Evolutionary conservation across 2,329 filamentous ascomycete species (phyloP).

Genomic region (Emydomyces testavorans): DNA sequence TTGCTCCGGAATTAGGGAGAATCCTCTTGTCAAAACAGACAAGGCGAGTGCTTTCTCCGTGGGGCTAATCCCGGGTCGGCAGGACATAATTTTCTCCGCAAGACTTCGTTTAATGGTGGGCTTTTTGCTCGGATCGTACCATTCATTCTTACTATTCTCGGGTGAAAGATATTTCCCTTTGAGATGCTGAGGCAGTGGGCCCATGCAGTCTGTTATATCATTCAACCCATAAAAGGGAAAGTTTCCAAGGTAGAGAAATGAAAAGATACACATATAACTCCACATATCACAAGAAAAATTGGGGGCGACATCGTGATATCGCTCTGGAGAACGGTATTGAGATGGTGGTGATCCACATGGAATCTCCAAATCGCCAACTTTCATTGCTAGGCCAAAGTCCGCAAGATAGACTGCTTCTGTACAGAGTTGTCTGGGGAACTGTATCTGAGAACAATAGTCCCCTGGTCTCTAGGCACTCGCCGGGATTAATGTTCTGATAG

Average conservation of each 20-base stretch:
- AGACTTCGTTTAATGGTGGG: too few species aligned
- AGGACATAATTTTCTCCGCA: too few species aligned
- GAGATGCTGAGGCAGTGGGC: not conserved
- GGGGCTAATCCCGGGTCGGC: too few species aligned
- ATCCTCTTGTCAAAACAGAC: too few species aligned
- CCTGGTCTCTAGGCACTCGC: not conserved
- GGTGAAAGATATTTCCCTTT: not conserved
- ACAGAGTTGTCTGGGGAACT: not conserved
- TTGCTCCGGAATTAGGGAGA: too few species aligned
- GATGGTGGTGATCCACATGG: conserved; percentile 15
- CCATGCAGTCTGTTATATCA: not conserved
- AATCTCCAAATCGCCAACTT: conserved; percentile 16
- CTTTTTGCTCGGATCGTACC: conserved; percentile 5
- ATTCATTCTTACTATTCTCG: not conserved
- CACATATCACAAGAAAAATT: conserved; percentile 15
- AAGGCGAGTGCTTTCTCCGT: too few species aligned
- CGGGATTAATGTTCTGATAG: conserved; percentile 14
- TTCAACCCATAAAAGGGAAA: not conserved
- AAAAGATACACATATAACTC: conserved; percentile 15
- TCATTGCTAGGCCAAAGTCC: conserved; percentile 23
- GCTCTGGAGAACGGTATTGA: conserved; percentile 19
- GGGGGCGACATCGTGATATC: conserved; percentile 6
- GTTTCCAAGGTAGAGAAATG: conserved; percentile 8
- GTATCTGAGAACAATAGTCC: not conserved
- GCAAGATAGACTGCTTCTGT: not conserved